A percentile compares a stretch with the other conserved stretches of the same genome.
phyloP scores from a whole-genome alignment of 192 early-diverging fungal genomes.

The Coemansia sp. region DNA sequence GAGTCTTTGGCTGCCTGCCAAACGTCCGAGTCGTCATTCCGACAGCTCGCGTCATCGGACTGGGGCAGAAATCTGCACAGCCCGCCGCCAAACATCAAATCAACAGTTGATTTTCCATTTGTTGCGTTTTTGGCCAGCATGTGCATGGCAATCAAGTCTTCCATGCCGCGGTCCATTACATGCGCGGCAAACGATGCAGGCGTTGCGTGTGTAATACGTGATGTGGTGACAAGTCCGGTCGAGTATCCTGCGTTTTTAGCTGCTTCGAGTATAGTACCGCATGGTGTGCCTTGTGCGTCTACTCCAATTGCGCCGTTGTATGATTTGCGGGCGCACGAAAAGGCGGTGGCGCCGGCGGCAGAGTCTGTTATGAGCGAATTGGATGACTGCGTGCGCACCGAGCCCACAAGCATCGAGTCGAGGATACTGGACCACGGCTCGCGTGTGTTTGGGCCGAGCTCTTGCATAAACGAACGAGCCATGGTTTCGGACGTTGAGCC shows the following conservation, averaged over 20 bases:
- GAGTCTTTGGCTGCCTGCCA: slow-evolving; percentile 20
- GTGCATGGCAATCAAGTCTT: slow-evolving; percentile 59
- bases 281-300: slow-evolving; percentile 37
- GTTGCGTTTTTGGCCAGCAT: slow-evolving; percentile 48
- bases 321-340: slow-evolving; percentile 56
- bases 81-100: slow-evolving; percentile 61
- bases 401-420: slow-evolving; percentile 56
- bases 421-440: slow-evolving; percentile 37
- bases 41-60: slow-evolving; percentile 30
- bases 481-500: slow-evolving; percentile 60
- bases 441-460: background rate
- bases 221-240: slow-evolving; percentile 61
- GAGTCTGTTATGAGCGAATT: slow-evolving; percentile 60
- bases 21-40: slow-evolving; percentile 44
- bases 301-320: slow-evolving; percentile 61
- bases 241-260: slow-evolving; percentile 51
- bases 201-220: slow-evolving; percentile 64
- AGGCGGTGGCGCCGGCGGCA: slow-evolving; percentile 64
- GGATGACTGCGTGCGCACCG: slow-evolving; percentile 55
- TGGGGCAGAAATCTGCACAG: slow-evolving; percentile 54
- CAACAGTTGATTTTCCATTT: slow-evolving; percentile 17
- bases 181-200: slow-evolving; percentile 62
- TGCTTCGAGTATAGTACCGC: slow-evolving; percentile 63
- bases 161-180: slow-evolving; percentile 53
- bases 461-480: slow-evolving; percentile 50